Evolutionary conservation across 2,329 filamentous ascomycete species (phyloP).

Genomic region (Cytospora piceae): DNA sequence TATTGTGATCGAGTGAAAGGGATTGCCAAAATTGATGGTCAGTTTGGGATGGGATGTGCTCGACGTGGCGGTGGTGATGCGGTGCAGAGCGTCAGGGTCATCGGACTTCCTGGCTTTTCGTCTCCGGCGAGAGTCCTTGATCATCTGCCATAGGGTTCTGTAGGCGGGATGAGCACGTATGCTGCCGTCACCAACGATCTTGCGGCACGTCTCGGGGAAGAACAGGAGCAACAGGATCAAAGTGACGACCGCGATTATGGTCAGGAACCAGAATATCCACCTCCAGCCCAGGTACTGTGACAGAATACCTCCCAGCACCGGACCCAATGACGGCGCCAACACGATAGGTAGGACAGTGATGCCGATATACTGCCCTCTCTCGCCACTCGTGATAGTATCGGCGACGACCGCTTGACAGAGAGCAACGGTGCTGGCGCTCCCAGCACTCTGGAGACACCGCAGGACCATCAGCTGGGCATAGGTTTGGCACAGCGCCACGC

Average conservation of each 20-base stretch:
- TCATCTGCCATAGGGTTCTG: conserved; percentile 36
- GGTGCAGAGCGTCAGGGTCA: conserved; percentile 20
- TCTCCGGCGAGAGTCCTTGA: conserved; percentile 28
- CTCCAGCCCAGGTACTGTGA: conserved; percentile 53
- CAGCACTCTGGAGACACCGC: conserved; percentile 60
- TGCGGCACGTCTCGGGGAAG: conserved; percentile 50
- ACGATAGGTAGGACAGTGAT: conserved; percentile 53
- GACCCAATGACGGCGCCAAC: conserved; percentile 48
- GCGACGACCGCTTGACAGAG: conserved; percentile 62
- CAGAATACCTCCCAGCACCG: conserved; percentile 54
- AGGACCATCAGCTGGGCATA: conserved; percentile 57
- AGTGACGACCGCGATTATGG: conserved; percentile 42
- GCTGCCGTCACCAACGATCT: conserved; percentile 50
- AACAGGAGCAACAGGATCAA: conserved; percentile 45
- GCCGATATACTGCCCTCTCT: conserved; percentile 64
- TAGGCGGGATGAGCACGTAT: conserved; percentile 40
- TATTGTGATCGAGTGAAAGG: conserved; percentile 80
- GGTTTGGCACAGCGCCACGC: conserved; percentile 52
- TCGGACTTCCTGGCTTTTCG: conserved; percentile 20
- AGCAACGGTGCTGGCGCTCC: conserved; percentile 62
- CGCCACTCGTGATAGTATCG: conserved; percentile 64
- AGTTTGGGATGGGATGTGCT: conserved; percentile 19
- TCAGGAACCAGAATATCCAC: conserved; percentile 57
- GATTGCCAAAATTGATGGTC: conserved; percentile 76
- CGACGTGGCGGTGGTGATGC: conserved; percentile 17